Percentiles rank a stretch among this genome's conserved stretches.
Evolutionary conservation across 116 monocot genomes (phyloP).

Genomic region (Dioscorea cayenensis): DNA sequence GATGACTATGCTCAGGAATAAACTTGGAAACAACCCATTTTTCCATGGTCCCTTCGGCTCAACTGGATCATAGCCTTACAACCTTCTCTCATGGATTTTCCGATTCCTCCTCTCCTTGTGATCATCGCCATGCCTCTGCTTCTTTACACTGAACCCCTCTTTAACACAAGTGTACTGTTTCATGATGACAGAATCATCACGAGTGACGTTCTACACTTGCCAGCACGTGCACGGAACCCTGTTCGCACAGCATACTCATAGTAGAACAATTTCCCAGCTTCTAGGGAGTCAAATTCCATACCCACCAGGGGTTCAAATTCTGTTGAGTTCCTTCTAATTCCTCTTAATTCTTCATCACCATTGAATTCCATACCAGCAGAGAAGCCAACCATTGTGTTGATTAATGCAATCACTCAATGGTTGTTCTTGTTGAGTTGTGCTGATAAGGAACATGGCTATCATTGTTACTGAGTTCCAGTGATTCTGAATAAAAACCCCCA

Average conservation of each 20-base stretch:
- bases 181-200: conserved; percentile 26
- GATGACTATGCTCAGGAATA: conserved; percentile 20
- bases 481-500: background rate
- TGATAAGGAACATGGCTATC: background rate
- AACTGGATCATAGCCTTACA: conserved; percentile 17
- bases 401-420: background rate
- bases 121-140: conserved; percentile 11
- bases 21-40: conserved; percentile 12
- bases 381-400: background rate
- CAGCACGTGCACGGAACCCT: conserved; percentile 12
- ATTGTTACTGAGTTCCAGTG: background rate
- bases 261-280: conserved; percentile 11
- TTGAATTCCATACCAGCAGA: background rate
- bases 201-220: conserved; percentile 16
- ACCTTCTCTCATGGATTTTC: conserved; percentile 14
- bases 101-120: conserved; percentile 18
- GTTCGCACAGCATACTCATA: conserved; percentile 7
- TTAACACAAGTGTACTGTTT: conserved; percentile 19
- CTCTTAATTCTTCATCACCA: background rate
- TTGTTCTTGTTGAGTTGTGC: background rate
- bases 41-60: conserved; percentile 5
- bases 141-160: conserved; percentile 18
- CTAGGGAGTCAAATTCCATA: conserved; percentile 24
- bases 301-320: conserved; percentile 8
- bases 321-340: background rate